Evolutionary conservation across 2,329 filamentous ascomycete species (phyloP).

Genomic region (Penicillium sp.): DNA sequence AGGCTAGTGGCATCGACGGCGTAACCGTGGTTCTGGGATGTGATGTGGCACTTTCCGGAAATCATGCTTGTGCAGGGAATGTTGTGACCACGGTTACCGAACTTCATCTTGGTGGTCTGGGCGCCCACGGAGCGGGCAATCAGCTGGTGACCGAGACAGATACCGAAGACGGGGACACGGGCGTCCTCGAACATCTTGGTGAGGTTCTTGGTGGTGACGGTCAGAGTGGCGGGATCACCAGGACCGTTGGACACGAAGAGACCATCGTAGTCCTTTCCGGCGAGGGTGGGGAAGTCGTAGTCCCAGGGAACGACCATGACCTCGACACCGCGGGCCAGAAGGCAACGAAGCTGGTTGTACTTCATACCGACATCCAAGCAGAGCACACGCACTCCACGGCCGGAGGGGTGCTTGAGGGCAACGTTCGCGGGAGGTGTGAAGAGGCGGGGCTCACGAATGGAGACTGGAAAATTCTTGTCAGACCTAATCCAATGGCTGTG

Average conservation of each 20-base stretch:
- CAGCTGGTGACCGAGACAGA: slow-evolving; percentile 93
- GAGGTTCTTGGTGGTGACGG: slow-evolving; percentile 76
- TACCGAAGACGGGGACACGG: slow-evolving; percentile 88
- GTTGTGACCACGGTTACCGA: slow-evolving; percentile 97
- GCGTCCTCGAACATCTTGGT: slow-evolving; percentile 73
- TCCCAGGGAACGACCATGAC: slow-evolving; percentile 96
- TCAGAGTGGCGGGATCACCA: slow-evolving; percentile 87
- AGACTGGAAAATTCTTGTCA: slow-evolving; percentile 62
- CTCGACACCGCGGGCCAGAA: slow-evolving; percentile 87
- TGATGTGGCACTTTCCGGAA: slow-evolving; percentile 97
- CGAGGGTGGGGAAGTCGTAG: slow-evolving; percentile 79
- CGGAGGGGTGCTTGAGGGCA: slow-evolving; percentile 82
- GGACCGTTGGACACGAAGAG: slow-evolving; percentile 98
- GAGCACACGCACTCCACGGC: slow-evolving; percentile 80
- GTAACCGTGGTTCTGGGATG: slow-evolving; percentile 97
- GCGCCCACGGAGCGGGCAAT: slow-evolving; percentile 86
- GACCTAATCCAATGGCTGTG: slow-evolving; percentile 36
- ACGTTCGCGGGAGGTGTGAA: slow-evolving; percentile 73
- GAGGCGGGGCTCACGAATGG: slow-evolving; percentile 80
- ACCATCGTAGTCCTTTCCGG: slow-evolving; percentile 86
- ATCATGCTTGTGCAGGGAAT: slow-evolving; percentile 96
- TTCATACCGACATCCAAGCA: slow-evolving; percentile 98
- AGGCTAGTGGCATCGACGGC: slow-evolving; percentile 82
- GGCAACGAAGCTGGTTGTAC: slow-evolving; percentile 94
- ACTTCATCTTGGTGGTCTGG: slow-evolving; percentile 93